Percentiles rank a stretch among this genome's conserved stretches.
phyloP scores from a whole-genome alignment of 345 rosid species.

The Pistacia atlantica region DNA sequence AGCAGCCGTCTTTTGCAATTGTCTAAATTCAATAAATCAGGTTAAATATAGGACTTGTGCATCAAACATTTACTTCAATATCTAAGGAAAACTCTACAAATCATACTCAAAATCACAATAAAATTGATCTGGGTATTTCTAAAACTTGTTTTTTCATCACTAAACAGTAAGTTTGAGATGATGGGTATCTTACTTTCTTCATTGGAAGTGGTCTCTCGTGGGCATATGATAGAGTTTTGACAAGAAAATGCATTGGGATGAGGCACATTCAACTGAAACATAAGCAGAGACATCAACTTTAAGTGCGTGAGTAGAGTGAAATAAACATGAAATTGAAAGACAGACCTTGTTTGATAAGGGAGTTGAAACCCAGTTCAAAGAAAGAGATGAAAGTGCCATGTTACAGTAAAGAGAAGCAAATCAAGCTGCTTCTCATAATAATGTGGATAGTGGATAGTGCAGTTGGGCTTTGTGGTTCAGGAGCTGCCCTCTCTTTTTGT shows the following conservation, averaged over 20 bases:
- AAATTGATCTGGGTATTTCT: background rate
- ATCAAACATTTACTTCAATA: background rate
- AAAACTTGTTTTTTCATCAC: constrained; percentile 1
- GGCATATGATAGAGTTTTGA: constrained; percentile 17
- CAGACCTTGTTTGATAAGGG: constrained; percentile 49
- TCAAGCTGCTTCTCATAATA: background rate
- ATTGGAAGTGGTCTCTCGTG: constrained; percentile 15
- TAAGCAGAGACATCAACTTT: background rate
- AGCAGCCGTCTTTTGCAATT: constrained; percentile 61
- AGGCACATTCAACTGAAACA: constrained; percentile 37
- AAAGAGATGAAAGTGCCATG: constrained; percentile 61
- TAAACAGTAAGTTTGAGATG: constrained; percentile 7
- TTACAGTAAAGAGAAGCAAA: constrained; percentile 5
- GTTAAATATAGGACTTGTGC: background rate
- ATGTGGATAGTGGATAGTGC: background rate
- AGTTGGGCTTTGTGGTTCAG: background rate
- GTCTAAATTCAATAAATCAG: constrained; percentile 27
- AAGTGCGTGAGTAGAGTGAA: background rate
- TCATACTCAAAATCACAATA: constrained; percentile 3
- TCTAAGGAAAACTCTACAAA: background rate
- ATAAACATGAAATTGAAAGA: background rate
- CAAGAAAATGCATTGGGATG: constrained; percentile 32
- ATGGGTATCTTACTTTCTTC: constrained; percentile 46
- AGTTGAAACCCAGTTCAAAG: constrained; percentile 51
- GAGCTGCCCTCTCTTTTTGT: background rate